Base-by-base conservation (phyloP, 2,329 filamentous ascomycete species). In the Verticillium tricorpus region DNA sequence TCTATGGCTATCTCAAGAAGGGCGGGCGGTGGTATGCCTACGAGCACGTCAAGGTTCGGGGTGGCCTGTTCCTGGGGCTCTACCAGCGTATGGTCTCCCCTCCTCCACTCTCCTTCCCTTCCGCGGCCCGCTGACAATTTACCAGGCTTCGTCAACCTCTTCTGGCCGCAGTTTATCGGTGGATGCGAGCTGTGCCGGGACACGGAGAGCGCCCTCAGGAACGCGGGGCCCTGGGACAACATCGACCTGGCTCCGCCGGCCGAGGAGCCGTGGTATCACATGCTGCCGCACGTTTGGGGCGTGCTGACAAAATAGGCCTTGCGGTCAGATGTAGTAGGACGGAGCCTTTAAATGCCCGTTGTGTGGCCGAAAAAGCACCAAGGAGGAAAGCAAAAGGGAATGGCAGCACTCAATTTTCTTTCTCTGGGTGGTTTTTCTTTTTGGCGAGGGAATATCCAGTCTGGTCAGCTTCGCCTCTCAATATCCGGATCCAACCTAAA, bases 11-110 rank as follows among this genome's bases (percentile, higher is more conserved):
- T 59, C 76, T 89, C 63, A 87, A 85, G 73, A 81, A 83, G 5
- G 86, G 86, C 5, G 86, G 86, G 0, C 75, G 81, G 40, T 88
- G 85, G 85, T 85, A 87, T 64, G 79, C 85, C 1, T 88, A 82
- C 66, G 86, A 89, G 74, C 86, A 89, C 67, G 83, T 89, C 45
- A 69, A 72, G 60, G 72, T 71, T 58, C 73, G 74, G 54, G 67
- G 71, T 5, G 75, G 74, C 11, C 74, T 75, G 67, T 69, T 73
- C 28, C 75, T 85, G 67, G 64, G 68, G 14, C 59, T 74, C 17
- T 86, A 85, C 69, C 84, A 86, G 68, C 73, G 83, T 84, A 67
- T 74, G 28, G 82, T 76, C 28, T 39, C 2, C 7, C 32, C 39
- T 22, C 12, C 25, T 2, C 11, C n/a, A 19, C 37, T 6, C 40